Evolutionary conservation across 2,329 filamentous ascomycete species (phyloP), one percentile per base, ranked within the genome.

Genomic region (Pyrenochaeta sp.): DNA sequence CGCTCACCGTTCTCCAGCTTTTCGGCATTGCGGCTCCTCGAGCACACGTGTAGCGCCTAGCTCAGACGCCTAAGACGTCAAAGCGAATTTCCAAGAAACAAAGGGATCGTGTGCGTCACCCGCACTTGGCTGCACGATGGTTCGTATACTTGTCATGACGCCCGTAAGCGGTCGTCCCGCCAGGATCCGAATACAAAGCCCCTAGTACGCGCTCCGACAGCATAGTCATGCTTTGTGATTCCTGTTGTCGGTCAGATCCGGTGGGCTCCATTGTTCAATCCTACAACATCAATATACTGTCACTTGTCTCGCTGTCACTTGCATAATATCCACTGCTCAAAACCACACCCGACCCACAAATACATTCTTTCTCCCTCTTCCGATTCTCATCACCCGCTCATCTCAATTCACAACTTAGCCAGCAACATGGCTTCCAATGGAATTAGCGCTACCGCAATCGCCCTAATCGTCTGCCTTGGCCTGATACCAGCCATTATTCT

Each of bases 1-100:
- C 61, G 22, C 58, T 68, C 7, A 59, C 58, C 5, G 51, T 67
- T 21, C 50, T 65, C 27, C 49, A 65, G 34, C 51, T 56, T 19
- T 63, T 66, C 37, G 55, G 58, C 17, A 39, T 65, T 23, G 55
- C 53, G 30, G 51, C 44, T 56, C 40, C 44, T 38, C 50, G 55
- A 39, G 41, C 52, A 26, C 41, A 32, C 28, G 30, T 41, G 47
- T 59, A 58, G 53, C 32, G 49, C 20, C 41, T 41, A 46, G 51
- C 30, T 21, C 36, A 21, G 21, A 35, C 34, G 32, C 36, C 19
- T 22, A 48, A 51, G 35, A 53, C 46, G 48, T 46, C 51, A 50
- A 47, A 35, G 53, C 56, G 50, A 51, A n/a, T n/a, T 43, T 46
- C 18, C 31, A 7, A 17, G 8, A 41, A 42, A 44, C 44, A 44